These are phyloP conservation scores for Hortiboletus flavorubellus DNA, from an alignment of 768 basidiomycete genomes.

Conservation along the genomic window DNA sequence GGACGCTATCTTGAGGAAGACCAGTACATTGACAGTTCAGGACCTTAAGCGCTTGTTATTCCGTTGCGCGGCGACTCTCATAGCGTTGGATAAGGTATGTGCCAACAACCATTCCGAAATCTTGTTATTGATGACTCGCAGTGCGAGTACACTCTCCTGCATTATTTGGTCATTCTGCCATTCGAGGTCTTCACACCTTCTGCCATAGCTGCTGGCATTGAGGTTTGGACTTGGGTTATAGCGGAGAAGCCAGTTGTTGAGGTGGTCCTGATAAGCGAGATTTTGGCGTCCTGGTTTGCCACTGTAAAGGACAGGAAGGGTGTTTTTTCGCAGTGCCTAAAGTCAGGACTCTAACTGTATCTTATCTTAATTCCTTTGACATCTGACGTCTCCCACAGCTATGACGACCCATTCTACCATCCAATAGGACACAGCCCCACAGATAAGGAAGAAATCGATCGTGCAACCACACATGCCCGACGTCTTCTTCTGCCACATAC, in stretches of 20 bases:
- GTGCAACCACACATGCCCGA: slow-evolving; percentile 62
- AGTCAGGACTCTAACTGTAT: slow-evolving; percentile 49
- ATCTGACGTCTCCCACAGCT: slow-evolving; percentile 45
- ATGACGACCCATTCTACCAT: slow-evolving; percentile 83
- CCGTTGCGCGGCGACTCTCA: slow-evolving; percentile 78
- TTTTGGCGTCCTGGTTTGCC: slow-evolving; percentile 82
- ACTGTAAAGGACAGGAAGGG: slow-evolving; percentile 78
- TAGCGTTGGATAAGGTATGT: slow-evolving; percentile 61
- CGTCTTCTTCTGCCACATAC: slow-evolving; percentile 80
- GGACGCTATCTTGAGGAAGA: slow-evolving; percentile 66
- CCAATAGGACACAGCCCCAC: slow-evolving; percentile 89
- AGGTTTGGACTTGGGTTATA: slow-evolving; percentile 96
- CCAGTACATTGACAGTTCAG: slow-evolving; percentile 68
- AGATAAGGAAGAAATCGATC: slow-evolving; percentile 79
- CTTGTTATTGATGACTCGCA: slow-evolving; percentile 30
- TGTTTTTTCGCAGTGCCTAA: slow-evolving; percentile 74
- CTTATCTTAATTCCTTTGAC: neutral
- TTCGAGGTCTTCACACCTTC: slow-evolving; percentile 87
- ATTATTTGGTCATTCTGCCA: slow-evolving; percentile 83
- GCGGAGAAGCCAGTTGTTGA: slow-evolving; percentile 81
- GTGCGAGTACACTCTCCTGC: slow-evolving; percentile 83
- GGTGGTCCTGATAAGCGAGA: slow-evolving; percentile 79
- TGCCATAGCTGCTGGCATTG: slow-evolving; percentile 82
- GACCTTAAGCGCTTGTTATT: slow-evolving; percentile 85
- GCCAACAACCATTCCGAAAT: neutral